These are phyloP conservation scores for Kuraishia hungarica DNA, from an alignment of 805 yeast species.

Conservation along the genomic window DNA sequence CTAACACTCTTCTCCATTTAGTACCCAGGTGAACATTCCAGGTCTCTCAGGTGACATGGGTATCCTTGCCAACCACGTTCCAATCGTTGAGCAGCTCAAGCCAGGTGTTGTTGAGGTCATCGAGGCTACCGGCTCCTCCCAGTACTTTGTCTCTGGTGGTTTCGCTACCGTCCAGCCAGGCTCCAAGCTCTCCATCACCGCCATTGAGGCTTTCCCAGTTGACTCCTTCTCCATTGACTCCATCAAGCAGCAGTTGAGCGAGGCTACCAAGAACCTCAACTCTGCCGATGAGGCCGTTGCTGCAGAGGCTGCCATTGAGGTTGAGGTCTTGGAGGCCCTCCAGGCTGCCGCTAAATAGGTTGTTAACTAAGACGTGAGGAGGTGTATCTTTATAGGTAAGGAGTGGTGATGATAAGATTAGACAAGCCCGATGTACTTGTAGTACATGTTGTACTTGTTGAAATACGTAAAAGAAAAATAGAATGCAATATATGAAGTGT, in stretches of 20 bases:
- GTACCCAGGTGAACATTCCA: slow-evolving; percentile 86
- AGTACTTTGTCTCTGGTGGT: slow-evolving; percentile 91
- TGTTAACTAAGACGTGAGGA: too few relatives aligned
- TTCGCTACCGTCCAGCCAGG: slow-evolving; percentile 95
- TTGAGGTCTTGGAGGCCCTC: slow-evolving; percentile 93
- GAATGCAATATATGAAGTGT: background rate
- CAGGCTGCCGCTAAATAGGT: slow-evolving; percentile 60
- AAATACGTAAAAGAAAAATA: background rate
- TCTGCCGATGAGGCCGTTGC: slow-evolving; percentile 83
- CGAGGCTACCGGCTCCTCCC: slow-evolving; percentile 61
- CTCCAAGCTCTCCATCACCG: slow-evolving; percentile 81
- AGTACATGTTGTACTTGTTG: too few relatives aligned
- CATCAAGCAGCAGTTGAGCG: slow-evolving; percentile 74
- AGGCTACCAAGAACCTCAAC: slow-evolving; percentile 85
- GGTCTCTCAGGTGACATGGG: slow-evolving; percentile 95
- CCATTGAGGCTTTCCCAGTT: slow-evolving; percentile 91
- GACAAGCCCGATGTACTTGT: background rate
- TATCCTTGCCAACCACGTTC: slow-evolving; percentile 96
- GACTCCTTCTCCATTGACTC: slow-evolving; percentile 77
- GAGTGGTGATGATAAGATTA: background rate
- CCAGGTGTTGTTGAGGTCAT: slow-evolving; percentile 94
- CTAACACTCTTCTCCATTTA: slow-evolving; percentile 6
- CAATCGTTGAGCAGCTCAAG: slow-evolving; percentile 89
- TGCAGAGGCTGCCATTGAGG: slow-evolving; percentile 91
- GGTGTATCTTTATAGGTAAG: too few relatives aligned